Evolutionary conservation across 2,329 filamentous ascomycete genomes (phyloP).

Genomic region (Ceratocystis colombiana): DNA sequence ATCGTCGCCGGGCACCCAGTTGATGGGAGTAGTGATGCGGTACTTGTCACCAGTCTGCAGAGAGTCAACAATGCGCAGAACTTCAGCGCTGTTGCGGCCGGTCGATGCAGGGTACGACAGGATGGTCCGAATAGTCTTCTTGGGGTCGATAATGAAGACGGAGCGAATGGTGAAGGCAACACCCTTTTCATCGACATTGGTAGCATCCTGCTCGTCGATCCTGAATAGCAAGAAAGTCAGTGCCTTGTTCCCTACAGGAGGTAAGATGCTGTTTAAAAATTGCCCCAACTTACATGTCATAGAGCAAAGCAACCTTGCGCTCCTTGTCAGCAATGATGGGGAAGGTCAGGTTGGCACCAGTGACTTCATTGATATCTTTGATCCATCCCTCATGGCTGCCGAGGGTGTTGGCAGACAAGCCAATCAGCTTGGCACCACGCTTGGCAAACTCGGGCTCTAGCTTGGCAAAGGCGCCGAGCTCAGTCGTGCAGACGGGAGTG

Average conservation of each 20-base stretch:
- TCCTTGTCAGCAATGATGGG: constrained; percentile 74
- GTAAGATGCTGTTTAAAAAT: neutral
- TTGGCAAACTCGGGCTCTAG: constrained; percentile 79
- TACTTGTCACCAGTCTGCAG: constrained; percentile 79
- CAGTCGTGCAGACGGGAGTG: constrained; percentile 91
- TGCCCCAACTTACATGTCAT: constrained; percentile 57
- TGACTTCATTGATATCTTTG: constrained; percentile 74
- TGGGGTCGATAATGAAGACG: constrained; percentile 89
- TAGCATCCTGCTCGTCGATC: constrained; percentile 70
- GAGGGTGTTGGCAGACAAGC: constrained; percentile 77
- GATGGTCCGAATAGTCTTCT: constrained; percentile 85
- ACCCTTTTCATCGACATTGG: constrained; percentile 70
- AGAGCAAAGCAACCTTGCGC: constrained; percentile 63
- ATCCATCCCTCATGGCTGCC: constrained; percentile 81
- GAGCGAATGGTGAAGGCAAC: constrained; percentile 90
- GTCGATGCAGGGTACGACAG: constrained; percentile 88
- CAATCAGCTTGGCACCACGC: constrained; percentile 83
- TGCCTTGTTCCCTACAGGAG: neutral
- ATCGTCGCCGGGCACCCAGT: constrained; percentile 82
- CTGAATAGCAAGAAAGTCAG: constrained; percentile 32
- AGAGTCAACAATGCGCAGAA: constrained; percentile 68
- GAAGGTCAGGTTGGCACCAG: constrained; percentile 58
- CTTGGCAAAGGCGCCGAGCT: constrained; percentile 87
- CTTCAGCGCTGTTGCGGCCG: constrained; percentile 71
- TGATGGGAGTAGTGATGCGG: constrained; percentile 77